Evolutionary conservation across 2,329 filamentous ascomycete species (phyloP).

Genomic region (Samsoniella hepiali): DNA sequence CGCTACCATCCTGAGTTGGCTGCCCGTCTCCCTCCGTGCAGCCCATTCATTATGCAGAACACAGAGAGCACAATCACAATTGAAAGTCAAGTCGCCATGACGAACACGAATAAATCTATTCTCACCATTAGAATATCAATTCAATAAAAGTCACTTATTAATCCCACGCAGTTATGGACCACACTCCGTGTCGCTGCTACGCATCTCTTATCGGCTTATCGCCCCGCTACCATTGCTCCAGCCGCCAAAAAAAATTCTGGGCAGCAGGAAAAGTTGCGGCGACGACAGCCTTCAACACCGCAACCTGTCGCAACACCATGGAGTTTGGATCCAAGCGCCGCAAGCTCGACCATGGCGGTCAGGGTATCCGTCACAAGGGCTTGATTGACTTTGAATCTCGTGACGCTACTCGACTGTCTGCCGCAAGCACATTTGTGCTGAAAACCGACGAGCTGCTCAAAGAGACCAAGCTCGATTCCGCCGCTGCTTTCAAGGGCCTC

Average conservation of each 20-base stretch:
- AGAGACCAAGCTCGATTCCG: slow-evolving; percentile 52
- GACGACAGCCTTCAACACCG: neutral
- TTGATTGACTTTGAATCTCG: slow-evolving; percentile 42
- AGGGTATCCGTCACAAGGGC: slow-evolving; percentile 32
- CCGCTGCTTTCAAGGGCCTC: slow-evolving; percentile 44
- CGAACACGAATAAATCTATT: too few species aligned
- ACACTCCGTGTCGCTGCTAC: neutral
- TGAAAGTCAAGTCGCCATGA: too few species aligned
- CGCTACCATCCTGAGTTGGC: too few species aligned
- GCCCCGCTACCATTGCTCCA: slow-evolving; percentile 24
- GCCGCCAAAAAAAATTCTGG: slow-evolving; percentile 16
- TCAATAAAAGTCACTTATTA: too few species aligned
- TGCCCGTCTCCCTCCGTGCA: too few species aligned
- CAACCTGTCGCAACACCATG: slow-evolving; percentile 34
- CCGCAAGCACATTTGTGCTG: slow-evolving; percentile 54
- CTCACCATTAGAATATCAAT: too few species aligned
- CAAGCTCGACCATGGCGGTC: slow-evolving; percentile 43
- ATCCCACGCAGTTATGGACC: neutral
- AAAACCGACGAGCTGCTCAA: slow-evolving; percentile 59
- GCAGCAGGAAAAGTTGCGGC: slow-evolving; percentile 7
- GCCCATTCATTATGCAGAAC: too few species aligned
- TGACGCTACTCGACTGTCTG: slow-evolving; percentile 39
- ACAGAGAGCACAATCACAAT: too few species aligned
- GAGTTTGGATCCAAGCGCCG: slow-evolving; percentile 47
- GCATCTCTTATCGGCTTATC: slow-evolving; percentile 28